These are phyloP conservation scores for Arthroderma sp. DNA, from an alignment of 2,329 filamentous ascomycete species.

Conservation along the genomic window DNA sequence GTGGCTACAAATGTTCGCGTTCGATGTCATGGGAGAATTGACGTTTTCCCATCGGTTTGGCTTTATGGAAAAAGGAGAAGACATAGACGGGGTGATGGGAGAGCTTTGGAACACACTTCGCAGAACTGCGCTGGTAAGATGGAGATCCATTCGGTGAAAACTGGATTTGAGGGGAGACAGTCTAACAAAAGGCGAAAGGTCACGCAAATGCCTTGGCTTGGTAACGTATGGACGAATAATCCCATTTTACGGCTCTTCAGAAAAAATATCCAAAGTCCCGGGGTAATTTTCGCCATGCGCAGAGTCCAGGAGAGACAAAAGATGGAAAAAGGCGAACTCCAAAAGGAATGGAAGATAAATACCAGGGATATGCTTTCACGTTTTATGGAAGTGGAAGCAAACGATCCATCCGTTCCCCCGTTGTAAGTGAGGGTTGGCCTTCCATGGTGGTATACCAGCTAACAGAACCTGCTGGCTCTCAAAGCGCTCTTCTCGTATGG, in stretches of 20 bases:
- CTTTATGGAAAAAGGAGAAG: slow-evolving; percentile 12
- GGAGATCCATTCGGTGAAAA: not conserved
- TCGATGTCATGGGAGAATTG: slow-evolving; percentile 20
- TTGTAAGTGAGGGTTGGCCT: slow-evolving; percentile 27
- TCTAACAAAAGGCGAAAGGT: slow-evolving; percentile 35
- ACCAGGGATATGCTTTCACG: slow-evolving; percentile 32
- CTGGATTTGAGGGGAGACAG: not conserved
- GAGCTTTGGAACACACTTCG: not conserved
- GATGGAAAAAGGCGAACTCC: slow-evolving; percentile 40
- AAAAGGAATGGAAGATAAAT: slow-evolving; percentile 28
- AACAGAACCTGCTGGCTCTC: slow-evolving; percentile 50
- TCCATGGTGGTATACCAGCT: slow-evolving; percentile 60
- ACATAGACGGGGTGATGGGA: slow-evolving; percentile 6
- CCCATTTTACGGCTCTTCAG: slow-evolving; percentile 56
- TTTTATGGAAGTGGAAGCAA: slow-evolving; percentile 20
- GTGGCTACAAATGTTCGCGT: slow-evolving; percentile 18
- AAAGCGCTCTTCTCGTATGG: slow-evolving; percentile 60
- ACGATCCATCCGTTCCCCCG: slow-evolving; percentile 20
- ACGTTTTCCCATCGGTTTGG: slow-evolving; percentile 23
- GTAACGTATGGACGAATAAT: slow-evolving; percentile 61
- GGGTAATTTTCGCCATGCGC: slow-evolving; percentile 59
- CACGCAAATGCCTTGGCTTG: slow-evolving; percentile 62
- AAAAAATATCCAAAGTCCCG: slow-evolving; percentile 56
- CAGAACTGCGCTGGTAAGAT: not conserved
- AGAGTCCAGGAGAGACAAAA: slow-evolving; percentile 53